phyloP scores from a whole-genome alignment of 2,329 filamentous ascomycete species.

The Stachybotrys chartarum region DNA sequence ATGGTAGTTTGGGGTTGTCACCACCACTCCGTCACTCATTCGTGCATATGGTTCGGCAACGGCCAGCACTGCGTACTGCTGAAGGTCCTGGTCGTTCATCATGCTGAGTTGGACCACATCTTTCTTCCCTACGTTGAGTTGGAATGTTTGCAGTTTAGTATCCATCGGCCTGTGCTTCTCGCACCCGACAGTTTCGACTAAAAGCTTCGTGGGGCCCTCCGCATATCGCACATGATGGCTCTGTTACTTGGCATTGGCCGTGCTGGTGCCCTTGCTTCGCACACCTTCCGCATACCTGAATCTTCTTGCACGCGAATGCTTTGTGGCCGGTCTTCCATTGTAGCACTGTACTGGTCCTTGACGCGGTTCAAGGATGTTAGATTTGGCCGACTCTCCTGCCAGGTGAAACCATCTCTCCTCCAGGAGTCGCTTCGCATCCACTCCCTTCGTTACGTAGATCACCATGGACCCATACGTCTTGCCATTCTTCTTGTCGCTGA shows the following conservation, averaged over 20 bases:
- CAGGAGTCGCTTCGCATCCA: conserved; percentile 3
- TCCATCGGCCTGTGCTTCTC: background rate
- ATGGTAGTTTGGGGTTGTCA: conserved; percentile 1
- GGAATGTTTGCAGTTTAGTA: background rate
- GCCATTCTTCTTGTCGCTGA: conserved; percentile 10
- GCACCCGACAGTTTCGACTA: background rate
- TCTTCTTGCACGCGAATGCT: conserved; percentile 5
- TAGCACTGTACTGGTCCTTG: conserved; percentile 3
- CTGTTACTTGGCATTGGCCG: conserved; percentile 1
- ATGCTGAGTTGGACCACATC: conserved; percentile 4
- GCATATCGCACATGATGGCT: conserved; percentile 2
- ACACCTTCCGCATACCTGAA: conserved; percentile 3
- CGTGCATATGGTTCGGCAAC: conserved; percentile 4
- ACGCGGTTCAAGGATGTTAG: conserved; percentile 1
- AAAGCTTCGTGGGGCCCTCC: conserved; percentile 3
- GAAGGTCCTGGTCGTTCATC: conserved; percentile 5
- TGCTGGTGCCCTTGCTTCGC: conserved; percentile 2
- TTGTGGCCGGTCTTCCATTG: conserved; percentile 4
- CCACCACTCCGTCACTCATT: conserved; percentile 1
- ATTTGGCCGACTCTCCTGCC: conserved; percentile 3
- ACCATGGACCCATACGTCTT: conserved; percentile 17
- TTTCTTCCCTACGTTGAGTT: conserved; percentile 6
- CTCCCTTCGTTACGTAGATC: conserved; percentile 2
- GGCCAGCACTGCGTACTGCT: conserved; percentile 3
- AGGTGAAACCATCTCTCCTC: conserved; percentile 4